Percentiles rank a stretch among this genome's conserved stretches.
phyloP scores from a whole-genome alignment of 2,329 filamentous ascomycete genomes.

The Penicillium sp. region DNA sequence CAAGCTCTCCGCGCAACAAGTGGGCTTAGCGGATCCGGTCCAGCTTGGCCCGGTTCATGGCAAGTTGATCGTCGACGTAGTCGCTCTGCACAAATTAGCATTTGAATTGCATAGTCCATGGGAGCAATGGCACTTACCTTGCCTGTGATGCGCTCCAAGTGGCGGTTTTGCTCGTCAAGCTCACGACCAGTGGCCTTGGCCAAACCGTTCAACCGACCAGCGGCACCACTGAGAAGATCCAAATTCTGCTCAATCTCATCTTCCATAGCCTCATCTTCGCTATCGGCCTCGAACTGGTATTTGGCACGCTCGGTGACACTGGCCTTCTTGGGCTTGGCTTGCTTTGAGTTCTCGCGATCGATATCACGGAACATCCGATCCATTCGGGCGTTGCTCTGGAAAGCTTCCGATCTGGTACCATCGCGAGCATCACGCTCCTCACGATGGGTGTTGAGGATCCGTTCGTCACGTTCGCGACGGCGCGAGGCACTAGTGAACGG shows the following conservation, averaged over 20 bases:
- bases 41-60: constrained; percentile 72
- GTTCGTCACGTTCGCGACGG: constrained; percentile 64
- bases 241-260: constrained; percentile 69
- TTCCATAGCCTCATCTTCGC: constrained; percentile 68
- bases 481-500: constrained; percentile 72
- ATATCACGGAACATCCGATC: constrained; percentile 67
- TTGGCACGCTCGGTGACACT: constrained; percentile 65
- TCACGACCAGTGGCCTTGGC: constrained; percentile 74
- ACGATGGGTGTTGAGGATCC: constrained; percentile 66
- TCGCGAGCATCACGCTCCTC: constrained; percentile 58
- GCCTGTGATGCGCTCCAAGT: constrained; percentile 72
- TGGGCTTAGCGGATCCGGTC: constrained; percentile 53
- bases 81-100: constrained; percentile 63
- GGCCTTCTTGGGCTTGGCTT: constrained; percentile 51
- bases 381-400: constrained; percentile 55
- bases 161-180: constrained; percentile 73
- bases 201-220: constrained; percentile 69
- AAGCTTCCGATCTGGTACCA: constrained; percentile 56
- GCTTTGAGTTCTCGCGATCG: constrained; percentile 53
- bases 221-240: constrained; percentile 60
- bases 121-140: constrained; percentile 59
- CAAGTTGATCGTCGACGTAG: constrained; percentile 76
- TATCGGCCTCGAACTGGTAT: constrained; percentile 77
- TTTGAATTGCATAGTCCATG: background rate
- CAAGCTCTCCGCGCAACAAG: constrained; percentile 11